A percentile compares a stretch with the other conserved stretches of the same genome.
Conservation (phyloP, 2,329 filamentous ascomycete species). For the Echinosphaeria canescens region DNA sequence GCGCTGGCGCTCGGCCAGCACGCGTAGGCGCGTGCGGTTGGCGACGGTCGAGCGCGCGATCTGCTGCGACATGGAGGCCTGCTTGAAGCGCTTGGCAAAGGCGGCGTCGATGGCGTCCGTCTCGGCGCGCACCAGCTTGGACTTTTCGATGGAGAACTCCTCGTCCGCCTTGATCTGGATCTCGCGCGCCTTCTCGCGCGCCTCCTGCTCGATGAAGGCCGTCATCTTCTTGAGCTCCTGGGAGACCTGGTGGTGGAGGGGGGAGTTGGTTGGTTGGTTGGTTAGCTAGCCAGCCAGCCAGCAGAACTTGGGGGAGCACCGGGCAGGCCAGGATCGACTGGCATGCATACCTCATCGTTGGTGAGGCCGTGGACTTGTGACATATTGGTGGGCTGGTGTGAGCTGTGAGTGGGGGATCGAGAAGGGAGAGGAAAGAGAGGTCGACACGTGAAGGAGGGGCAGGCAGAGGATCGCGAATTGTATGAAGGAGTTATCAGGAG, state of each 20-base stretch:
- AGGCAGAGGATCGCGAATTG: too few relatives aligned
- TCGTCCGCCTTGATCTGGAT: constrained; percentile 98
- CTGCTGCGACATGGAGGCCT: constrained; percentile 95
- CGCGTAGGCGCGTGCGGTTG: constrained; percentile 86
- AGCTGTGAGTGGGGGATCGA: too few relatives aligned
- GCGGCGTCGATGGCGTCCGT: constrained; percentile 75
- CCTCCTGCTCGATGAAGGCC: constrained; percentile 98
- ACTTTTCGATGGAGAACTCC: constrained; percentile 98
- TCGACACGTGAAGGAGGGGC: too few relatives aligned
- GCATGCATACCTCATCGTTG: constrained; percentile 67
- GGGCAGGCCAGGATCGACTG: constrained; percentile 7
- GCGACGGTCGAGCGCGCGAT: constrained; percentile 90
- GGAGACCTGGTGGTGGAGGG: too few relatives aligned
- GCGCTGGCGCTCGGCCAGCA: constrained; percentile 74
- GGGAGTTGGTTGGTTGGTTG: too few relatives aligned
- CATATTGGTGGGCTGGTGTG: constrained; percentile 39
- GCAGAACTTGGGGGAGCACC: not conserved
- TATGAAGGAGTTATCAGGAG: too few relatives aligned
- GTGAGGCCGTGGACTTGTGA: constrained; percentile 87
- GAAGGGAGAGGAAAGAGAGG: too few relatives aligned
- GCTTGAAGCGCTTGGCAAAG: constrained; percentile 99
- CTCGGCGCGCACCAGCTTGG: constrained; percentile 92
- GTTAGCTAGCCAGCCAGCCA: too few relatives aligned
- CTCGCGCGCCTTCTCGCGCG: constrained; percentile 87
- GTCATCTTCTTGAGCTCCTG: constrained; percentile 99